Base-by-base conservation (phyloP, 352 stramenopile species). In the Pythium aquatile region DNA sequence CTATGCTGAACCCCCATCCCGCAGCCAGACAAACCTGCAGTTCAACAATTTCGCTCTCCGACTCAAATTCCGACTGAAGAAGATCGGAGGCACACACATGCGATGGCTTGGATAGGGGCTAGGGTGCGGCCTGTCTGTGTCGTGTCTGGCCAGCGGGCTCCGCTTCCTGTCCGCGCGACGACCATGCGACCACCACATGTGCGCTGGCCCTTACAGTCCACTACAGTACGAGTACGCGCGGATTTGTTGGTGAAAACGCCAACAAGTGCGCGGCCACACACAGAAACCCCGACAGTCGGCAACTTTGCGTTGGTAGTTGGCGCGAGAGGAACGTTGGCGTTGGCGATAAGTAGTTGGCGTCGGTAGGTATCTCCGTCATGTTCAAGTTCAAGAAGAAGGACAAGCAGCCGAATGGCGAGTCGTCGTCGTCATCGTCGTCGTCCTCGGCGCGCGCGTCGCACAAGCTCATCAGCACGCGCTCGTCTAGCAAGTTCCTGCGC, bases 341-440 rank as follows among this genome's bases (percentile, higher is more conserved):
- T 42, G 37, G 37, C 14, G 37, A 42, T n/a, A 17, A 42, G 37
- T 42, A 6, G 37, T 44, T 44, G 37, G 37, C 13, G 37, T 44
- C 37, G 9, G 40, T 26, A 6, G 40, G 16, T 47, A 14, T 47
- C 40, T 42, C 11, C 46, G n/a, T 26, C 33, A 33, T 44, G 46
- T 20, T 49, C 46, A 75, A 79, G 64, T 76, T 92, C 64, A 90
- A 89, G 78, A 72, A 76, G 35, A 75, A 82, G 59, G 72, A 68
- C 49, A 74, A 78, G 70, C 75, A 81, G 26, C 24, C 54, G 35
- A 66, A 75, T 37, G 74, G 76, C 51, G 75, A 81, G 26, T 30
- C 37, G 16, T 40, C 44, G 32, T 20, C 30, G 17, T n/a, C 39
- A 13, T 40, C 28, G 29, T 37, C 70, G 32, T 20, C 30, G 17